Evolutionary conservation across 768 basidiomycete genomes (phyloP), one percentile per base, ranked within the genome.

Genomic region (Lentinula detonsa): DNA sequence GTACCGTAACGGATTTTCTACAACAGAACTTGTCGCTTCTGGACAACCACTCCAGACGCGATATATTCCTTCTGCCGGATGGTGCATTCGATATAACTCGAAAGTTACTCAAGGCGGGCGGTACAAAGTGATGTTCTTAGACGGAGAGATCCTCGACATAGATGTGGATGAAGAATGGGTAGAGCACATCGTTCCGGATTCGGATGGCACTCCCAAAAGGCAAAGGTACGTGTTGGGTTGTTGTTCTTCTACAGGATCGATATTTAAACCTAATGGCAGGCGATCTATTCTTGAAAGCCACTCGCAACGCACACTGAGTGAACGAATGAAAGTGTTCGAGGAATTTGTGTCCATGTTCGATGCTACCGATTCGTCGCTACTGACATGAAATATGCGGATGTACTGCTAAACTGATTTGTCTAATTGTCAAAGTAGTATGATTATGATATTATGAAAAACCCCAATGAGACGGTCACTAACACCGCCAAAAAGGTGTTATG

Each of bases 121-220:
- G 31, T 79, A 78, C 59, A 73, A 71, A 61, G 71, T 79, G 13
- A 77, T 79, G 77, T 79, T 79, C 61, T 55, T 75, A 18, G 78
- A 78, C 65, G 78, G 78, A 1, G 66, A 68, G 34, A 64, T 70
- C 31, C 66, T 79, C 54, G 76, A 78, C 46, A 69, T 79, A 53
- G 76, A 79, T 56, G 74, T 76, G 3, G 78, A 79, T 53, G 76
- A 79, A 62, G 77, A 78, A 46, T 72, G 73, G 71, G 72, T 73
- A 2, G 74, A 77, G 60, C 68, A 74, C 49, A 71, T 43, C 1
- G 28, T 56, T 16, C 40, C 45, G n/a, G 57, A 48, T 21, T n/a
- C 18, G 8, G 48, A 59, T 4, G 57, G 31, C 18, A 35, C 10
- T 28, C 18, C 9, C 15, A 23, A 66, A 34, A 64, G 59, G 40